Conservation (phyloP, 176 grass and related monocot genomes). For the Rhynchospora breviuscula region DNA sequence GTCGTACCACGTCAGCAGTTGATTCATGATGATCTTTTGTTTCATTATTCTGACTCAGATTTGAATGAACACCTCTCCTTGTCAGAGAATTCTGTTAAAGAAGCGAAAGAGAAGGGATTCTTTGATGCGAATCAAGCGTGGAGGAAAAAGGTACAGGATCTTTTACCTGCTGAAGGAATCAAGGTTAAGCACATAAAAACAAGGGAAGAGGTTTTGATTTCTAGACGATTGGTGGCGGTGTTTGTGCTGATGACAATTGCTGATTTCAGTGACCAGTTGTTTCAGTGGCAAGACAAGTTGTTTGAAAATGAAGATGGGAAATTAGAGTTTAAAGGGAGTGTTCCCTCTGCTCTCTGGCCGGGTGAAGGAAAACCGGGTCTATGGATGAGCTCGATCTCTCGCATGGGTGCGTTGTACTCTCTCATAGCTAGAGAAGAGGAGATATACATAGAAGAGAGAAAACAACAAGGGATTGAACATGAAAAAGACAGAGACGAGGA, state of each 20-base stretch:
- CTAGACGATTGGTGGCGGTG: conserved; percentile 42
- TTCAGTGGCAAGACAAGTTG: conserved; percentile 71
- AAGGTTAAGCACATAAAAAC: conserved; percentile 61
- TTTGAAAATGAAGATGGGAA: conserved; percentile 52
- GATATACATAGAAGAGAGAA: conserved; percentile 28
- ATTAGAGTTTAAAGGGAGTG: conserved; percentile 42
- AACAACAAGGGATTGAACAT: neutral
- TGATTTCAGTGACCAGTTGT: conserved; percentile 69
- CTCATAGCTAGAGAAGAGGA: conserved; percentile 62
- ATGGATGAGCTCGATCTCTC: conserved; percentile 54
- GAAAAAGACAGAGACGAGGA: conserved; percentile 38
- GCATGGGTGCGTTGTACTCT: conserved; percentile 54
- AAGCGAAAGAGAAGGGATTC: conserved; percentile 30
- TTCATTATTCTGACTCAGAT: conserved; percentile 40
- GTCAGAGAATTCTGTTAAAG: conserved; percentile 38
- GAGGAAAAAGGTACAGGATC: conserved; percentile 49
- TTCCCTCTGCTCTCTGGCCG: conserved; percentile 48
- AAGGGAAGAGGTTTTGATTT: conserved; percentile 50
- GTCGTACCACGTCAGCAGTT: conserved; percentile 62
- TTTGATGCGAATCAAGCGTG: conserved; percentile 38
- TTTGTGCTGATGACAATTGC: conserved; percentile 75
- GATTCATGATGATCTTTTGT: conserved; percentile 52
- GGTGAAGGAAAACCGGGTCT: conserved; percentile 66
- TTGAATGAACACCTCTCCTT: conserved; percentile 32
- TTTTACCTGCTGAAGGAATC: conserved; percentile 54